Evolutionary conservation across 805 yeast genomes (phyloP).

Genomic region (Lachancea thermotolerans): DNA sequence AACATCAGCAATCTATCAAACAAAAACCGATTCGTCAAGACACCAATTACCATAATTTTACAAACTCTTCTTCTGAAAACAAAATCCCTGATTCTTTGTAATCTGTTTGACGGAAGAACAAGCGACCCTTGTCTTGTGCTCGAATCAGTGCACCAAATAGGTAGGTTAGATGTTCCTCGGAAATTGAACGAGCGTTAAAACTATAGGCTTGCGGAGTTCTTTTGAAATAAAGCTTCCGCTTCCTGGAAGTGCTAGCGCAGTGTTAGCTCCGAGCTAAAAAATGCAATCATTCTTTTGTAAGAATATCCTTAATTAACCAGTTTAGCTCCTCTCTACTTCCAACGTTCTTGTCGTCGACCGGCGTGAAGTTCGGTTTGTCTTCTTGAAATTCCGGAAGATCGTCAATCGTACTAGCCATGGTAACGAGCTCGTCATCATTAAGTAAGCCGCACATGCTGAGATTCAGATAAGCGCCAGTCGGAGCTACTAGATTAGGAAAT

Average conservation of each 20-base stretch:
- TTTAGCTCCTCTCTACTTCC: conserved; percentile 64
- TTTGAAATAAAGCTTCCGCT: too few species aligned
- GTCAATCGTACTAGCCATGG: conserved; percentile 28
- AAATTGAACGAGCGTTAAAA: too few species aligned
- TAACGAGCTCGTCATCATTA: conserved; percentile 46
- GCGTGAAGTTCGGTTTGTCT: conserved; percentile 29
- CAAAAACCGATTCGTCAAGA: conserved; percentile 7
- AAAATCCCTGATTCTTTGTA: conserved; percentile 33
- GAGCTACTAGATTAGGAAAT: conserved; percentile 63
- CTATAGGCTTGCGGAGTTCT: too few species aligned
- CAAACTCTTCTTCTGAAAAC: conserved; percentile 29
- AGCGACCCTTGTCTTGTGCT: conserved; percentile 15
- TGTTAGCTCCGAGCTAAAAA: background rate
- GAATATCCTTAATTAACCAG: conserved; percentile 63
- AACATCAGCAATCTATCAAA: background rate
- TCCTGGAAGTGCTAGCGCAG: too few species aligned
- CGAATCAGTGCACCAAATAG: conserved; percentile 15
- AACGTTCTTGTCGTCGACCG: conserved; percentile 35
- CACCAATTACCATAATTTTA: conserved; percentile 25
- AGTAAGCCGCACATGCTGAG: conserved; percentile 43
- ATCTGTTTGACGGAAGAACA: conserved; percentile 17
- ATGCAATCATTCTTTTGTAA: conserved; percentile 31
- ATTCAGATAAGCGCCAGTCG: conserved; percentile 52
- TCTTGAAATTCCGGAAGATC: conserved; percentile 28
- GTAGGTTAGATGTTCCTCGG: conserved; percentile 12